These are phyloP conservation scores for Euphorbia tirucalli DNA, from an alignment of 345 rosid species.

Conservation along the genomic window DNA sequence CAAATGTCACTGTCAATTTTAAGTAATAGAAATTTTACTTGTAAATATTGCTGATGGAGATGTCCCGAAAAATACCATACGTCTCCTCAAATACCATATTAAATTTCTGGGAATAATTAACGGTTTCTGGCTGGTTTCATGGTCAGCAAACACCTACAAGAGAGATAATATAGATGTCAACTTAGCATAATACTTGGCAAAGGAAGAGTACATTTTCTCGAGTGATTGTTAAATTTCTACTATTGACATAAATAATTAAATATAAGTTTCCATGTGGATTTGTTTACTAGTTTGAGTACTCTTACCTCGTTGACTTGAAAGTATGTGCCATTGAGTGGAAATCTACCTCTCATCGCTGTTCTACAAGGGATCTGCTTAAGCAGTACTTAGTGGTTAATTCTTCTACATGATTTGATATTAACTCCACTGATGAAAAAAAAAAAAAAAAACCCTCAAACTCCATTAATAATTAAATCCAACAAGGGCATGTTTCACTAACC, in stretches of 20 bases:
- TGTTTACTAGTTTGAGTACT: background rate
- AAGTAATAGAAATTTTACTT: conserved; percentile 24
- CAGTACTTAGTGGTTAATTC: background rate
- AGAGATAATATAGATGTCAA: background rate
- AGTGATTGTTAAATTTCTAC: no score
- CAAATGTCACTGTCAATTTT: no score
- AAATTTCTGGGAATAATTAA: conserved; percentile 31
- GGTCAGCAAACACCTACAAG: conserved; percentile 69
- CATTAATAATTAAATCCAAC: background rate
- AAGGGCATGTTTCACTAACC: conserved; percentile 34
- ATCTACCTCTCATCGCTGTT: conserved; percentile 49
- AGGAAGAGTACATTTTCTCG: no score
- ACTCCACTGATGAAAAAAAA: no score
- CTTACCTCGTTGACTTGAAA: conserved; percentile 74
- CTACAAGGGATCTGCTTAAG: conserved; percentile 58
- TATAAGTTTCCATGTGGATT: no score
- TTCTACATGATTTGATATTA: background rate
- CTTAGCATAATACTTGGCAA: background rate
- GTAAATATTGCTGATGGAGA: conserved; percentile 36
- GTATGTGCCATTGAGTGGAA: conserved; percentile 80
- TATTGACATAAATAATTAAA: no score
- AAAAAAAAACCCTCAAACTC: no score
- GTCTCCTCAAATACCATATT: conserved; percentile 35
- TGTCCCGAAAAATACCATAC: conserved; percentile 48
- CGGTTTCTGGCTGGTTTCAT: conserved; percentile 46